Evolutionary conservation across 306 rosid species (phyloP).

Genomic region (Styphnolobium japonicum): DNA sequence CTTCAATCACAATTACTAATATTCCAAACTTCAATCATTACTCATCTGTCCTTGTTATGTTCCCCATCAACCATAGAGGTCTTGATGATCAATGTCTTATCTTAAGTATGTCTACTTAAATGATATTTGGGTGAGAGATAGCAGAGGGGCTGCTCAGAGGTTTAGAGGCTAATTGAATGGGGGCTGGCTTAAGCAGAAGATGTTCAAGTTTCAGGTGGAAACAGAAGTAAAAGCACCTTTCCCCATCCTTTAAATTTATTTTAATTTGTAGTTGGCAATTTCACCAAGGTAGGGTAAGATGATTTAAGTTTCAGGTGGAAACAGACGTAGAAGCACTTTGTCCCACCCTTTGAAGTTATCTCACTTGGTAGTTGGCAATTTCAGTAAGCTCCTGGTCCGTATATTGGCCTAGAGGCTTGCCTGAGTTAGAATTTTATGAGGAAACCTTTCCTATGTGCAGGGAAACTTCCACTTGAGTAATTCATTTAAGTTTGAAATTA

Average conservation of each 20-base stretch:
- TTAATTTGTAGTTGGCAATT: neutral
- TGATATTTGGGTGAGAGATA: neutral
- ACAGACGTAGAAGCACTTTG: neutral
- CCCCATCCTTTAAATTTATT: neutral
- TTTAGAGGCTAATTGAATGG: constrained; percentile 10
- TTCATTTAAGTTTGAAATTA: constrained; percentile 2
- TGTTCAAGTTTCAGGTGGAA: neutral
- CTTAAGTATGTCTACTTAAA: neutral
- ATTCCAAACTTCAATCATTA: neutral
- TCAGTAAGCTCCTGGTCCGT: neutral
- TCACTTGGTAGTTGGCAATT: neutral
- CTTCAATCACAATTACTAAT: neutral
- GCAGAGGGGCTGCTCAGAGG: neutral
- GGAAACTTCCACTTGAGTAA: neutral
- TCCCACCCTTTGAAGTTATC: neutral
- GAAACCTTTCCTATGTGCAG: neutral
- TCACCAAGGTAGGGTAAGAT: neutral
- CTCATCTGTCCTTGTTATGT: constrained; percentile 2
- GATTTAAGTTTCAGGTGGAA: neutral
- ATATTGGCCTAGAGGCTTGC: neutral
- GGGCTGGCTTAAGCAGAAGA: neutral
- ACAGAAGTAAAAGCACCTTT: neutral
- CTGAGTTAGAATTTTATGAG: neutral
- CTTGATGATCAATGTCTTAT: constrained; percentile 2
- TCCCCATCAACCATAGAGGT: constrained; percentile 15